These are phyloP conservation scores for Xylaria sp. DNA, from an alignment of 2,329 filamentous ascomycete genomes.

Conservation along the genomic window DNA sequence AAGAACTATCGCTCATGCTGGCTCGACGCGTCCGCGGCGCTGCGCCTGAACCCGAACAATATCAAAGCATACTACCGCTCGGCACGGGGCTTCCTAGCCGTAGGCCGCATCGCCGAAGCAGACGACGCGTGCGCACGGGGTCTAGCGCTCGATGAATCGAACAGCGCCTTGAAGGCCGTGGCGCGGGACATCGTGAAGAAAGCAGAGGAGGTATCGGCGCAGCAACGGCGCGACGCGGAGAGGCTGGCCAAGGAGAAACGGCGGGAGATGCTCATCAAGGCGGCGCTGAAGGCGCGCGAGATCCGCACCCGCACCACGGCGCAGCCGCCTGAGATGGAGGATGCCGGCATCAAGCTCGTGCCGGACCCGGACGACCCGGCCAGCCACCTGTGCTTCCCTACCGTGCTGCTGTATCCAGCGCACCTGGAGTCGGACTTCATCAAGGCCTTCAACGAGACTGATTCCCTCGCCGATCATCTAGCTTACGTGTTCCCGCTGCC, in stretches of 20 bases:
- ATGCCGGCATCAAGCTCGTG: slow-evolving; percentile 76
- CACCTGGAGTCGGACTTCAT: slow-evolving; percentile 89
- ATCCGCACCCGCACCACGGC: slow-evolving; percentile 75
- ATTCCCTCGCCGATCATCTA: slow-evolving; percentile 80
- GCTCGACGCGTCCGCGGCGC: slow-evolving; percentile 81
- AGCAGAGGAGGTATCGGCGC: slow-evolving; percentile 64
- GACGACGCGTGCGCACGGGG: slow-evolving; percentile 81
- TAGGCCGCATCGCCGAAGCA: slow-evolving; percentile 83
- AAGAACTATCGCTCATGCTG: slow-evolving; percentile 90
- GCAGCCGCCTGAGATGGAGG: slow-evolving; percentile 86
- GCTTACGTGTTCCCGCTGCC: slow-evolving; percentile 87
- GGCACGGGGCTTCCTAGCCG: slow-evolving; percentile 78
- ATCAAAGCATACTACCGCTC: slow-evolving; percentile 93
- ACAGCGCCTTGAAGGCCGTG: slow-evolving; percentile 72
- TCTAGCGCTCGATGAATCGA: slow-evolving; percentile 75
- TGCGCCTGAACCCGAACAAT: slow-evolving; percentile 82
- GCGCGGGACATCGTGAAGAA: slow-evolving; percentile 71
- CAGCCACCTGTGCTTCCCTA: slow-evolving; percentile 79
- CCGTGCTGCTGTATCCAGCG: slow-evolving; percentile 85
- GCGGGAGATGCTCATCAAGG: slow-evolving; percentile 70
- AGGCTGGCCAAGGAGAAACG: slow-evolving; percentile 64
- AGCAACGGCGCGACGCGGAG: slow-evolving; percentile 66
- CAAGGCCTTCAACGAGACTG: slow-evolving; percentile 83
- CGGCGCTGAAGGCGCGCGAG: slow-evolving; percentile 74
- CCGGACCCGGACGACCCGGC: slow-evolving; percentile 78